Evolutionary conservation across 2,329 filamentous ascomycete genomes (phyloP).

Genomic region (Diaporthe caulivora): DNA sequence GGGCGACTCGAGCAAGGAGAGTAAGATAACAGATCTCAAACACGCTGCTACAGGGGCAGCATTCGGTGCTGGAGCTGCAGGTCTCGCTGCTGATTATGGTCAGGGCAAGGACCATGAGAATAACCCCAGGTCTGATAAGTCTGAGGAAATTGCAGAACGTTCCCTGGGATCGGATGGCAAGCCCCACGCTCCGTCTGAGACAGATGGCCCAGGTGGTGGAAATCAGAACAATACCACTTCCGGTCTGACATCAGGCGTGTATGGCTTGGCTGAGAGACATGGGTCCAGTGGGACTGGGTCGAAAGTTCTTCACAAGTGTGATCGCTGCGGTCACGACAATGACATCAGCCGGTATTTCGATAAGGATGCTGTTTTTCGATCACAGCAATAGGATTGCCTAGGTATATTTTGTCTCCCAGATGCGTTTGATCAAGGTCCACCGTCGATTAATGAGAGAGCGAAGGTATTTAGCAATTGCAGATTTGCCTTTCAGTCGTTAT

Average conservation of each 20-base stretch:
- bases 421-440: too few relatives aligned
- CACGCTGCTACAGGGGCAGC: constrained; percentile 6
- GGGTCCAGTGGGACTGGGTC: constrained; percentile 35
- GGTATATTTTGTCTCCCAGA: too few relatives aligned
- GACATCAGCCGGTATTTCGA: constrained; percentile 44
- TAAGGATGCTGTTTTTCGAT: constrained; percentile 37
- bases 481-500: background rate
- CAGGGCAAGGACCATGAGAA: constrained; percentile 33
- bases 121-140: constrained; percentile 15
- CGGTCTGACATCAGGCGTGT: background rate
- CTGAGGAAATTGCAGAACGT: constrained; percentile 28
- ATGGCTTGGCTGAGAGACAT: constrained; percentile 26
- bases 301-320: constrained; percentile 41
- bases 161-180: constrained; percentile 30
- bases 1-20: background rate
- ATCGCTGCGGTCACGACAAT: constrained; percentile 42
- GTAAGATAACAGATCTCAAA: background rate
- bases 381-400: background rate
- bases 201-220: background rate
- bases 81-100: constrained; percentile 29
- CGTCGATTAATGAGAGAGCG: background rate
- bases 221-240: background rate
- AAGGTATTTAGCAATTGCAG: too few relatives aligned
- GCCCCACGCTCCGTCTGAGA: constrained; percentile 4
- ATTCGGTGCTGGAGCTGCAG: constrained; percentile 9